A percentile compares a stretch with the other conserved stretches of the same genome.
These are phyloP conservation scores for Quambalaria eucalypti DNA, from an alignment of 1,284 basidiomycete genomes.

Conservation along the genomic window DNA sequence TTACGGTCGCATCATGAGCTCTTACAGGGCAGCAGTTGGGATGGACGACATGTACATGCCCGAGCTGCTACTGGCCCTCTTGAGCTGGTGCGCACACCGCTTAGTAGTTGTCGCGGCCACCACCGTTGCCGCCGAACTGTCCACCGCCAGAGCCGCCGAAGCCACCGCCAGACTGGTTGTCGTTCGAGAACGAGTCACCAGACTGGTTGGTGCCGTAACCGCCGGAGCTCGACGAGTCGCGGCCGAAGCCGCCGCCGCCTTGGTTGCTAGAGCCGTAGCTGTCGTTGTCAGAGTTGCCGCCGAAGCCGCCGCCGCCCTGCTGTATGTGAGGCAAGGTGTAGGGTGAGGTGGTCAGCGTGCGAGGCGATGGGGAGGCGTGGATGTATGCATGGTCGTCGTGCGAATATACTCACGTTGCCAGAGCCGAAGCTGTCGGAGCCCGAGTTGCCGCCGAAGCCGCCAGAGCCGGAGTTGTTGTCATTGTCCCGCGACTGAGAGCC, in stretches of 20 bases:
- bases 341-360: too few relatives aligned
- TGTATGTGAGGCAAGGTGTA: too few relatives aligned
- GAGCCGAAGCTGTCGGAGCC: not conserved
- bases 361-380: too few relatives aligned
- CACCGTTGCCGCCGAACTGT: not conserved
- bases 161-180: not conserved
- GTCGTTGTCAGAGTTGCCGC: not conserved
- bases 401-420: not conserved
- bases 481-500: not conserved
- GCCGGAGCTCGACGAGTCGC: not conserved
- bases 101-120: not conserved
- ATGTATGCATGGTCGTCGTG: too few relatives aligned
- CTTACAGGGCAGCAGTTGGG: not conserved
- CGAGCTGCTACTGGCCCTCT: not conserved
- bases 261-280: not conserved
- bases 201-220: not conserved
- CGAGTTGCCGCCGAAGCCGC: not conserved
- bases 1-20: not conserved
- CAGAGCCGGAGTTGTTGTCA: not conserved
- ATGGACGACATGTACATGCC: not conserved
- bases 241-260: not conserved
- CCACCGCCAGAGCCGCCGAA: not conserved
- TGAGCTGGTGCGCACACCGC: not conserved
- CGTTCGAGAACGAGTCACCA: not conserved
- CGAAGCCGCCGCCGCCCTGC: not conserved